Percentiles rank a stretch among this genome's conserved stretches.
phyloP scores from a whole-genome alignment of 2,329 filamentous ascomycete species.

The Zymoseptoria brevis region DNA sequence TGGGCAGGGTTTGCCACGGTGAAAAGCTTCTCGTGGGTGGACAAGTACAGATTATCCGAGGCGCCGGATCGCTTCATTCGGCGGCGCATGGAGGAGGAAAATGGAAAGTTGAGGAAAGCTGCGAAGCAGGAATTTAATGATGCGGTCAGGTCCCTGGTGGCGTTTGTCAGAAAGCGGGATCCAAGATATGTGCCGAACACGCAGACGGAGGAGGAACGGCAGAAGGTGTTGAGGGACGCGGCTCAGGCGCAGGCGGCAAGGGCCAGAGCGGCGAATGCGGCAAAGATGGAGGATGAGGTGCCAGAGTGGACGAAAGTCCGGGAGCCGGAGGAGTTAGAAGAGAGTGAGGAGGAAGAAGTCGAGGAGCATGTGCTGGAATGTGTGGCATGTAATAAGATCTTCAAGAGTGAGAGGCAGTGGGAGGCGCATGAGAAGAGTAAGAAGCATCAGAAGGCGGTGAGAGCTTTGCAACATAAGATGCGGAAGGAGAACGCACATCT shows the following conservation, averaged over 20 bases:
- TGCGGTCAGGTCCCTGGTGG: conserved; percentile 74
- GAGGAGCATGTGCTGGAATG: conserved; percentile 52
- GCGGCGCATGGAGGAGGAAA: conserved; percentile 90
- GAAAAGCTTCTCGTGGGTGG: conserved; percentile 85
- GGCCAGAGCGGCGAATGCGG: conserved; percentile 71
- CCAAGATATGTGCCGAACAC: conserved; percentile 71
- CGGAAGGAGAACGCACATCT: conserved; percentile 64
- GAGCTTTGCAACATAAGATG: conserved; percentile 76
- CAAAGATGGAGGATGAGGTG: conserved; percentile 57
- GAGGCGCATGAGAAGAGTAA: conserved; percentile 93
- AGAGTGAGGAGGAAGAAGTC: conserved; percentile 41
- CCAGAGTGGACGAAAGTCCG: conserved; percentile 68
- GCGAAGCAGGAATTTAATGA: conserved; percentile 86
- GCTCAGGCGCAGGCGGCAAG: conserved; percentile 77
- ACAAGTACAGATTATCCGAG: conserved; percentile 73
- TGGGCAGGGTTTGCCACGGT: conserved; percentile 78
- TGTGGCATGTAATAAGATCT: conserved; percentile 56
- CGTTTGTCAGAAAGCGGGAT: conserved; percentile 85
- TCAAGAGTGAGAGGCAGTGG: conserved; percentile 87
- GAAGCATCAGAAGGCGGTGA: conserved; percentile 82
- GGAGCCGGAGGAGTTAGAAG: conserved; percentile 45
- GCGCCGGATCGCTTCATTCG: conserved; percentile 78
- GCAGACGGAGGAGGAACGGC: conserved; percentile 72
- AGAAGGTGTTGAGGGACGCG: conserved; percentile 67
- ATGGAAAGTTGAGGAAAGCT: conserved; percentile 73